Evolutionary conservation across 208 protist genomes (phyloP), one percentile per base, ranked within the genome.

Genomic region (Wallacemonas sp.): DNA sequence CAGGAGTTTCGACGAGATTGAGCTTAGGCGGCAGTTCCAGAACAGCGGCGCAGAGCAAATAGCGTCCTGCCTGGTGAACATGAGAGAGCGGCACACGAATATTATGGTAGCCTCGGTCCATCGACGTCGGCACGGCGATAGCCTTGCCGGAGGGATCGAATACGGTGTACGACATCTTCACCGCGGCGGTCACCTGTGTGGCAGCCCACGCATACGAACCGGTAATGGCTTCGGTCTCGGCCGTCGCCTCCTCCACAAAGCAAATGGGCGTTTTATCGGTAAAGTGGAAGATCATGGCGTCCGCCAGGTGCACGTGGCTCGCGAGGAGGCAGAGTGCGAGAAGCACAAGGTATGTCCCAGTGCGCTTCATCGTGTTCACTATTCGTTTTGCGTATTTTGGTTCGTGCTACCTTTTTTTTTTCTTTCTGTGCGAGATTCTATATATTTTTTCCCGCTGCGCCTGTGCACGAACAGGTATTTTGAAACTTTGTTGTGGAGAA

Each of bases 231-330:
- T 60, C 61, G 0, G 62, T 75, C 11, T 39, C 27, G 14, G 62
- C 53, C 14, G 68, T 42, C 11, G 89, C 75, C 9, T 83, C 73
- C 74, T 88, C 83, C 3, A 80, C 60, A 53, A 93, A 93, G 67
- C 87, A 93, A 21, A 90, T 46, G 14, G 77, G 66, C 12, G 53
- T 51, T 17, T 51, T 67, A 45, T 86, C 63, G 26, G 61, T 33
- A 41, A 93, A 76, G 21, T 75, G 42, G 46, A 82, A 93, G 21
- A 39, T 66, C 17, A 84, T 56, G 1, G 82, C 81, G 15, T 70
- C 15, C 11, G 51, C 67, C 2, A 27, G 1, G 2, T 36, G 68
- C 24, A 30, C n/a, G 19, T 54, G 12, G 58, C 34, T 63, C n/a
- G 51, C 0, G n/a, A 60, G 45, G 9, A 51, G 27, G 33, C 70